phyloP scores from a whole-genome alignment of 108 stramenopile genomes.

The Schizochytrium sp. region DNA sequence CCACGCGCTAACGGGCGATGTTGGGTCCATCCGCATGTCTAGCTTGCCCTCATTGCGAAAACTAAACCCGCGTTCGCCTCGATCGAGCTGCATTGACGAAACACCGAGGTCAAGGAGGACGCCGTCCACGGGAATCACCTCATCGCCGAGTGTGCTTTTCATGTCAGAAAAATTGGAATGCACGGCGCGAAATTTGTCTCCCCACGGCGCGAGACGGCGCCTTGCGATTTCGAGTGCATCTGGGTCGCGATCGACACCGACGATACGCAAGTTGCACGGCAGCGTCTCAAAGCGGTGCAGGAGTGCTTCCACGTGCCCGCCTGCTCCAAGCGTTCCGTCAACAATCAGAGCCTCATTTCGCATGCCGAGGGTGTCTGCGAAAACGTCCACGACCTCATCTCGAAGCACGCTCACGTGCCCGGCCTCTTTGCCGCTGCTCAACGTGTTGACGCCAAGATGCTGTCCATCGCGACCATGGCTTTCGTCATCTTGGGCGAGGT shows the following conservation, averaged over 20 bases:
- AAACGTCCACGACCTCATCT: not conserved
- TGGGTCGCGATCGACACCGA: conserved; percentile 26
- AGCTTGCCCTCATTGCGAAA: conserved; percentile 83
- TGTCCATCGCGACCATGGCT: no score
- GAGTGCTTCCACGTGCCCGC: conserved; percentile 22
- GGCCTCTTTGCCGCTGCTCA: not conserved
- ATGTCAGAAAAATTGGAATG: not conserved
- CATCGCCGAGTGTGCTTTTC: not conserved
- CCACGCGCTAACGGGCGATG: not conserved
- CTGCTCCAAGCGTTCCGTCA: conserved; percentile 28
- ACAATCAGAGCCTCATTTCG: not conserved
- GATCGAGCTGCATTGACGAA: conserved; percentile 82
- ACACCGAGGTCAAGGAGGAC: conserved; percentile 84
- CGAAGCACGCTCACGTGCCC: not conserved
- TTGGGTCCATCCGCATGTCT: conserved; percentile 78
- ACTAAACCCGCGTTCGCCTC: conserved; percentile 74
- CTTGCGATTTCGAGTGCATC: not conserved
- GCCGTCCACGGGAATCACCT: conserved; percentile 58
- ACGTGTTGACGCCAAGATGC: no score
- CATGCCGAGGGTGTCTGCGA: not conserved
- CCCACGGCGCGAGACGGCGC: not conserved
- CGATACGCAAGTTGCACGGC: not conserved
- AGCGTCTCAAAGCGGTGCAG: not conserved
- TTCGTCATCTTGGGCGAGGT: no score
- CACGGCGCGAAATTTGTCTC: not conserved